Evolutionary conservation across 1,284 basidiomycete species (phyloP).

Genomic region (Ganoderma boninense): DNA sequence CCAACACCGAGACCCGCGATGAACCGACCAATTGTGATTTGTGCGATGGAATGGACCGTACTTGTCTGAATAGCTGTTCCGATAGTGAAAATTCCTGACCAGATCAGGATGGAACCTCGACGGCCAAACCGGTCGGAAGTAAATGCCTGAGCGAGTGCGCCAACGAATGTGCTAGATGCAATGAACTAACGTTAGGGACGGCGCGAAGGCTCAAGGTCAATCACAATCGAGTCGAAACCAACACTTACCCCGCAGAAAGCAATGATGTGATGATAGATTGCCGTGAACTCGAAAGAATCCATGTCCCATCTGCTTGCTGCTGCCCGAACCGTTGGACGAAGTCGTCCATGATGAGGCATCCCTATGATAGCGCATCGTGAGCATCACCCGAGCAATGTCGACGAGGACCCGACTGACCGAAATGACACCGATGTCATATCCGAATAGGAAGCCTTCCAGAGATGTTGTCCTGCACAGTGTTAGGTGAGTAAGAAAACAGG

Average conservation of each 20-base stretch:
- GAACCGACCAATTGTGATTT: slow-evolving; percentile 76
- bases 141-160: slow-evolving; percentile 77
- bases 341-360: slow-evolving; percentile 84
- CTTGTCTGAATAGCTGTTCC: slow-evolving; percentile 78
- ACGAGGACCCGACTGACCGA: slow-evolving; percentile 42
- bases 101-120: slow-evolving; percentile 76
- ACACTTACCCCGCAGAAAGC: slow-evolving; percentile 73
- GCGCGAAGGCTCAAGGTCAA: neutral
- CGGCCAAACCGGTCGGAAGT: slow-evolving; percentile 80
- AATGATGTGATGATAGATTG: slow-evolving; percentile 84
- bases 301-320: slow-evolving; percentile 55
- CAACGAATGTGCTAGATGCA: slow-evolving; percentile 67
- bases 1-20: slow-evolving; percentile 81
- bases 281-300: slow-evolving; percentile 64
- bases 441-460: slow-evolving; percentile 63
- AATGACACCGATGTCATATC: slow-evolving; percentile 80
- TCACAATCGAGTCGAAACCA: slow-evolving; percentile 2
- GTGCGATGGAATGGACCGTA: slow-evolving; percentile 65
- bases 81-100: slow-evolving; percentile 78
- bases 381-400: neutral
- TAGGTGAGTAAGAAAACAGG: neutral
- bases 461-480: slow-evolving; percentile 7
- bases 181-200: slow-evolving; percentile 7
- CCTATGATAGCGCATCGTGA: slow-evolving; percentile 47
- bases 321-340: slow-evolving; percentile 77